Conservation (phyloP, 2,329 filamentous ascomycete species). For the Neurospora sp. region DNA sequence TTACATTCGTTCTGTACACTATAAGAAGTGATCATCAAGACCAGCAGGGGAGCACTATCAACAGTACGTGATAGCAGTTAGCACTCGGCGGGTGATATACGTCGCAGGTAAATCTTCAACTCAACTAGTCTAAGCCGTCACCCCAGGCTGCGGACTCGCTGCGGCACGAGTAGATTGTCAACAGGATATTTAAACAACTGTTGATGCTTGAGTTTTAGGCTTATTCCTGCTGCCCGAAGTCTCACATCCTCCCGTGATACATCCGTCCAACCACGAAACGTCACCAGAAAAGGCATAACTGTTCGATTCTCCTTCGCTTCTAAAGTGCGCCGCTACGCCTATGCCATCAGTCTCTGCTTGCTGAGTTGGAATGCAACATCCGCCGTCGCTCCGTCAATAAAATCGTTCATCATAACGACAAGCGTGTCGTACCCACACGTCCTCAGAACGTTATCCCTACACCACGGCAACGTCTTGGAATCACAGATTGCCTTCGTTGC, state of each 20-base stretch:
- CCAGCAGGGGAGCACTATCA: background rate
- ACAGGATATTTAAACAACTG: background rate
- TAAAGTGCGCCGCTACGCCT: background rate
- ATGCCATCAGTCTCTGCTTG: constrained; percentile 23
- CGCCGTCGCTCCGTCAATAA: constrained; percentile 38
- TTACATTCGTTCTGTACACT: background rate
- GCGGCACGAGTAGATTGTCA: background rate
- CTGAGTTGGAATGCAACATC: constrained; percentile 34
- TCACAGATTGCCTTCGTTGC: constrained; percentile 40
- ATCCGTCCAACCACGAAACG: background rate
- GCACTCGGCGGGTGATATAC: background rate
- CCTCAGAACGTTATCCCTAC: constrained; percentile 29
- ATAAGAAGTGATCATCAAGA: background rate
- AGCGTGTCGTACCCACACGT: constrained; percentile 29
- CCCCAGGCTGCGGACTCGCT: background rate
- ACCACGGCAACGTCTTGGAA: constrained; percentile 36
- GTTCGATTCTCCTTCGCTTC: background rate
- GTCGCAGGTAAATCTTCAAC: background rate
- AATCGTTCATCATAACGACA: constrained; percentile 41
- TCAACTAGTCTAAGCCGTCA: background rate
- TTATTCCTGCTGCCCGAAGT: background rate
- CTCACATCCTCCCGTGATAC: background rate
- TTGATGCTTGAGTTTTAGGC: background rate
- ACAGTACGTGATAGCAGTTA: background rate
- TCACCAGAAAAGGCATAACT: background rate